Evolutionary conservation across 2,329 filamentous ascomycete species (phyloP).

Genomic region (Cladophialophora immunda): DNA sequence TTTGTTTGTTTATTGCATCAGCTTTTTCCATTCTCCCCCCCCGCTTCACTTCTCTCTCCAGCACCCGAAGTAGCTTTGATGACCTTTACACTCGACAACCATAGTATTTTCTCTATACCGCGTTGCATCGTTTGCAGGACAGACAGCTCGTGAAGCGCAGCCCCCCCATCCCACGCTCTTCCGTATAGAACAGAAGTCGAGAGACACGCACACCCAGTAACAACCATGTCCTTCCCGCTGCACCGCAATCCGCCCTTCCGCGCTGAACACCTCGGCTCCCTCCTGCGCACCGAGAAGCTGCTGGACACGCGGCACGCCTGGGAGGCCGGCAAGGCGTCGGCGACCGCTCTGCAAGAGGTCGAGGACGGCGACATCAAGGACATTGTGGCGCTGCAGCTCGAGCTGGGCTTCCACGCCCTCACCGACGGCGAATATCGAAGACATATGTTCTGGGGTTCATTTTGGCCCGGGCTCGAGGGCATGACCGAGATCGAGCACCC

Average conservation of each 20-base stretch:
- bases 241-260: slow-evolving; percentile 66
- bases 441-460: slow-evolving; percentile 60
- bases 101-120: too few relatives aligned
- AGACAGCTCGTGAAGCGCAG: background rate
- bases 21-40: too few relatives aligned
- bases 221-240: slow-evolving; percentile 19
- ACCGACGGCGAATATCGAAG: slow-evolving; percentile 74
- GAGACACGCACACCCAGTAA: background rate
- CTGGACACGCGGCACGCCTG: slow-evolving; percentile 67
- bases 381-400: slow-evolving; percentile 70
- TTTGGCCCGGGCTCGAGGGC: slow-evolving; percentile 57
- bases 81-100: too few relatives aligned
- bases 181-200: background rate
- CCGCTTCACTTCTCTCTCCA: too few relatives aligned
- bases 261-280: slow-evolving; percentile 76
- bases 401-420: slow-evolving; percentile 69
- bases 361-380: slow-evolving; percentile 73
- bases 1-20: too few relatives aligned
- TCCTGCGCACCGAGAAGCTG: slow-evolving; percentile 71
- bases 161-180: background rate
- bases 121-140: too few relatives aligned
- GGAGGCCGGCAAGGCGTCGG: slow-evolving; percentile 63
- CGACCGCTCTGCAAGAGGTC: slow-evolving; percentile 65
- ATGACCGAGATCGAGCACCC: slow-evolving; percentile 58
- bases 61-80: too few relatives aligned